Percentiles rank a stretch among this genome's conserved stretches.
These are phyloP conservation scores for Odonthalia washingtoniensis DNA, from an alignment of 31 red algal genomes.

Conservation along the genomic window DNA sequence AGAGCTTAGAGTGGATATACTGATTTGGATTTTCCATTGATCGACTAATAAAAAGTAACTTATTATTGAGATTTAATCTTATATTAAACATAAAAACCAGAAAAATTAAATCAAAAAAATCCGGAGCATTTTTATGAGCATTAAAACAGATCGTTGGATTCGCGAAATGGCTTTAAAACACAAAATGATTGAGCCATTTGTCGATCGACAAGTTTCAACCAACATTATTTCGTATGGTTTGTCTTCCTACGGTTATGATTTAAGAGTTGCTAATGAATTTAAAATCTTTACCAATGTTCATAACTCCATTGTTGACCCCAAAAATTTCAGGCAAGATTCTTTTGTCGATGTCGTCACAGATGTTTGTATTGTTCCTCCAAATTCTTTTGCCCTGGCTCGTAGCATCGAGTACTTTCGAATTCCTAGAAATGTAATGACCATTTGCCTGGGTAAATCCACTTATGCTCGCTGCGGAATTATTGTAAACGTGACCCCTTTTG, in stretches of 20 bases:
- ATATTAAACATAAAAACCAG: too few relatives aligned
- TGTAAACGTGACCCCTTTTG: slow-evolving; percentile 15
- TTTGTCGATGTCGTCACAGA: slow-evolving; percentile 13
- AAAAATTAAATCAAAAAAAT: too few relatives aligned
- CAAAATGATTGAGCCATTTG: slow-evolving; percentile 15
- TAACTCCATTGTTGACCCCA: slow-evolving; percentile 12
- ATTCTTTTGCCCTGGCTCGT: slow-evolving; percentile 21
- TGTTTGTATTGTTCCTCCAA: slow-evolving; percentile 29
- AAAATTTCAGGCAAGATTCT: slow-evolving; percentile 6
- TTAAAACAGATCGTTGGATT: slow-evolving; percentile 13
- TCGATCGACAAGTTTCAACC: background rate
- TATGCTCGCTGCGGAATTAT: slow-evolving; percentile 25
- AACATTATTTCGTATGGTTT: slow-evolving; percentile 2
- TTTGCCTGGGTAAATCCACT: slow-evolving; percentile 19
- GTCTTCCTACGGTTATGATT: slow-evolving; percentile 4
- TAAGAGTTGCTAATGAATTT: slow-evolving; percentile 6
- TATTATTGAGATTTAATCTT: too few relatives aligned
- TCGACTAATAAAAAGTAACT: too few relatives aligned
- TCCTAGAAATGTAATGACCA: slow-evolving; percentile 6
- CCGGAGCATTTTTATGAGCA: slow-evolving; percentile 1
- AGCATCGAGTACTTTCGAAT: slow-evolving; percentile 16
- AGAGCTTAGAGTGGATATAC: too few relatives aligned
- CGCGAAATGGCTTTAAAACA: background rate
- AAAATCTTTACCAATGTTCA: slow-evolving; percentile 21
- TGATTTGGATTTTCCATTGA: too few relatives aligned